Base-by-base conservation (phyloP, 345 rosid genomes). In the Sonneratia alba region DNA sequence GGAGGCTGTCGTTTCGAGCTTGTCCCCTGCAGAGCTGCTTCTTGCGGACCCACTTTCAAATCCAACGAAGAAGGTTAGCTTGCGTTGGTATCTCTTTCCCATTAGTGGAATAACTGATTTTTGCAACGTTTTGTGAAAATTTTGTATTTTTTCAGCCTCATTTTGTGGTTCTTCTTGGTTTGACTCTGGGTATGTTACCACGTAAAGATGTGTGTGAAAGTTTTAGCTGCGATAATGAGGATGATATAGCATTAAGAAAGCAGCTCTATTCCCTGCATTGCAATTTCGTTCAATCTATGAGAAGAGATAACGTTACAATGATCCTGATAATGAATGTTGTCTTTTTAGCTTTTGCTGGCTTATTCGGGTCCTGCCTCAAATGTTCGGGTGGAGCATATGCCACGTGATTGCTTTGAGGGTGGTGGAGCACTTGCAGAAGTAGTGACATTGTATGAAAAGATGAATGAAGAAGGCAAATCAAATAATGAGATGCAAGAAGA, bases 331-430 rank as follows among this genome's bases (percentile, higher is more conserved):
- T 76, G 13, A 6, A 70, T 24, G 45, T 56, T 71, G 36, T 69
- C 19, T 74, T 68, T 27, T 72, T 79, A 94, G 98, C 77, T 88
- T 73, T 78, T 94, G 10, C 55, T 87, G 73, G 86, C 93, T 48
- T 80, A 88, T 83, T 94, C 96, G 77, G 98, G 98, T 77, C 91
- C 98, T 68, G 83, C 97, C 66, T 91, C 97, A 77, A 88, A 87
- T 77, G 81, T 91, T 66, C 87, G 97, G 13, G 86, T 94, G 68
- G 98, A 94, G 81, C 82, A 34, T 67, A 81, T 72, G 73, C 78
- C 87, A 22, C 53, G 77, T 37, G 84, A 90, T 80, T 57, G 80
- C 78, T 85, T 88, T 68, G 70, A 70, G 38, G 82, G 70, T 73
- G 92, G 91, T 73, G 87, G 85, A 77, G 98, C 93, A 36, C 84